Conservation (phyloP, 257 asterid genomes). For the Primulina tabacum region DNA sequence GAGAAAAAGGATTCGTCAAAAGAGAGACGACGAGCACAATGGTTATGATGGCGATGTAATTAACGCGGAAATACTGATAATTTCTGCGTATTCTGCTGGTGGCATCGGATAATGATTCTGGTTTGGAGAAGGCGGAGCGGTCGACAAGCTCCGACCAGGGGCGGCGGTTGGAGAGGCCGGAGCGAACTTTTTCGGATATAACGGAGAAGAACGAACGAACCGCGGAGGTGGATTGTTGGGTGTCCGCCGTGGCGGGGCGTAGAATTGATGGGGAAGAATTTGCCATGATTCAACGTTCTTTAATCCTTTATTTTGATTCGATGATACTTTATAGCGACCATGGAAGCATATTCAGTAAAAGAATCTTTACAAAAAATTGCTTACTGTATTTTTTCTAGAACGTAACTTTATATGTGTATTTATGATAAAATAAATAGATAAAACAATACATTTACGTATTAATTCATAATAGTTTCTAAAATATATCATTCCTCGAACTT, state of each 20-base stretch:
- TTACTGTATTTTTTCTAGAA: no score
- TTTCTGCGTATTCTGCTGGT: slow-evolving; percentile 54
- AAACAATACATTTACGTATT: no score
- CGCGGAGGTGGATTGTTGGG: slow-evolving; percentile 33
- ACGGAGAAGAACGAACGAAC: slow-evolving; percentile 39
- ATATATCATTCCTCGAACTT: no score
- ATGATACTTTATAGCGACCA: no score
- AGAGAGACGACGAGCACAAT: slow-evolving; percentile 41
- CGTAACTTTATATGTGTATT: no score
- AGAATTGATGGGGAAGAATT: slow-evolving; percentile 42
- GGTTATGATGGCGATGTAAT: slow-evolving; percentile 46
- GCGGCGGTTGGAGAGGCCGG: slow-evolving; percentile 48
- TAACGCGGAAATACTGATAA: slow-evolving; percentile 51
- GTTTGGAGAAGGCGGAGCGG: slow-evolving; percentile 52
- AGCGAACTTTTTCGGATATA: slow-evolving; percentile 35
- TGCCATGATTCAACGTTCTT: neutral
- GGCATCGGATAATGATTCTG: slow-evolving; percentile 53
- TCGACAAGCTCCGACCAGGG: slow-evolving; percentile 65
- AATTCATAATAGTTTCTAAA: no score
- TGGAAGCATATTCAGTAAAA: no score
- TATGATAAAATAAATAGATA: no score
- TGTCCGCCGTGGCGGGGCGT: slow-evolving; percentile 27
- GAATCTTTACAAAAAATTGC: no score
- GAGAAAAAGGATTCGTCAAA: slow-evolving; percentile 41
- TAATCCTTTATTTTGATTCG: no score